Evolutionary conservation across 768 basidiomycete genomes (phyloP).

Genomic region (Hygrophorus russula): DNA sequence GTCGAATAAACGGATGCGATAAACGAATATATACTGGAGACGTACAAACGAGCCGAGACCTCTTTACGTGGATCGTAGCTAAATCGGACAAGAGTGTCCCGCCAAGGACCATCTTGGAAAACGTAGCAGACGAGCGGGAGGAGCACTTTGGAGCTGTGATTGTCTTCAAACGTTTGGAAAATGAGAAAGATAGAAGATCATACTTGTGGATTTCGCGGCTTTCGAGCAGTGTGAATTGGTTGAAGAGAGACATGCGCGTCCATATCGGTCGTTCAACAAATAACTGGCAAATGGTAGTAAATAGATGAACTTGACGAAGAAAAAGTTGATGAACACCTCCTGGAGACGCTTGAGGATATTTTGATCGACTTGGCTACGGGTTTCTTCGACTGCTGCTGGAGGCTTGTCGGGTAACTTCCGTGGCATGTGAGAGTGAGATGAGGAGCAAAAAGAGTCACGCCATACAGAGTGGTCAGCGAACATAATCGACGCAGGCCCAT

Average conservation of each 20-base stretch:
- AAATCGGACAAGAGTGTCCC: constrained; percentile 78
- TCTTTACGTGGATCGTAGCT: constrained; percentile 84
- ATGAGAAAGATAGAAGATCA: constrained; percentile 11
- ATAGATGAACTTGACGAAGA: not conserved
- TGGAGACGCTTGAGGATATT: constrained; percentile 42
- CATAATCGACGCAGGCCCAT: constrained; percentile 60
- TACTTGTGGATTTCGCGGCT: constrained; percentile 70
- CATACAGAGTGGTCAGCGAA: constrained; percentile 50
- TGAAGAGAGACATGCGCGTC: constrained; percentile 80
- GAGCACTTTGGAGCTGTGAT: constrained; percentile 62
- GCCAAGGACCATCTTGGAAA: constrained; percentile 90
- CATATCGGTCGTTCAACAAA: constrained; percentile 76
- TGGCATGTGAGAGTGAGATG: not conserved
- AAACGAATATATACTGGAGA: constrained; percentile 7
- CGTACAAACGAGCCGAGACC: constrained; percentile 65
- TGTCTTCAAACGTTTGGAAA: not conserved
- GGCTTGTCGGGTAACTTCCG: constrained; percentile 54
- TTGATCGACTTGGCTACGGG: constrained; percentile 41
- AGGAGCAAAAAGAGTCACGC: not conserved
- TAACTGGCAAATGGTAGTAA: constrained; percentile 29
- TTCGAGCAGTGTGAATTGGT: constrained; percentile 63
- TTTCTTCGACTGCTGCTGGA: constrained; percentile 50
- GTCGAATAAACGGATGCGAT: not conserved
- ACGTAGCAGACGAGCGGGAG: constrained; percentile 78
- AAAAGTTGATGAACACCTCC: constrained; percentile 26